Conservation (phyloP, 2,329 filamentous ascomycete genomes). For the Nigrospora osmanthi region DNA sequence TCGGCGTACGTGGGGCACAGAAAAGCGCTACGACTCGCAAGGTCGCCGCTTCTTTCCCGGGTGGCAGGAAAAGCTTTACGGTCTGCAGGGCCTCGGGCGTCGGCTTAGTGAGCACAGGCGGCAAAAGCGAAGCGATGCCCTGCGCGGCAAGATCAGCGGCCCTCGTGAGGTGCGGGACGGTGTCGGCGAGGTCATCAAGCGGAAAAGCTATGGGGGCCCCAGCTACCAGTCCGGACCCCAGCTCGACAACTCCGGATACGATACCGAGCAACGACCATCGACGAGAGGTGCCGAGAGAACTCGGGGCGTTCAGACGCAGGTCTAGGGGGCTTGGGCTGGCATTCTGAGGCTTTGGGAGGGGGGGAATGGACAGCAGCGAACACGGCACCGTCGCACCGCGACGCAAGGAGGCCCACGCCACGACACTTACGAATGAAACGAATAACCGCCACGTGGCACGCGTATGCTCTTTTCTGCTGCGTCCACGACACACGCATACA, state of each 20-base stretch:
- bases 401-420: no score
- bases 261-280: neutral
- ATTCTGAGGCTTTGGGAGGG: neutral
- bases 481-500: conserved; percentile 1
- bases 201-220: conserved; percentile 29
- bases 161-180: conserved; percentile 51
- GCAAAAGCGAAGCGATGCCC: conserved; percentile 49
- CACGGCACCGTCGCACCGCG: no score
- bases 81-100: conserved; percentile 43
- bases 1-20: conserved; percentile 17
- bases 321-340: conserved; percentile 2
- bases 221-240: conserved; percentile 15
- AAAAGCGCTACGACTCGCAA: conserved; percentile 21
- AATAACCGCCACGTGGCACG: no score
- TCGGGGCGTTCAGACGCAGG: conserved; percentile 3
- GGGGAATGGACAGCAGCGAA: neutral
- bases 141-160: conserved; percentile 52
- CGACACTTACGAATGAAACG: conserved; percentile 1
- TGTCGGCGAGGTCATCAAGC: conserved; percentile 47
- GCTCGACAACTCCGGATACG: neutral
- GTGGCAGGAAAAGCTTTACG: conserved; percentile 37
- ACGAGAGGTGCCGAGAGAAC: conserved; percentile 1
- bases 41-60: conserved; percentile 22
- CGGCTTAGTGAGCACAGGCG: conserved; percentile 50
- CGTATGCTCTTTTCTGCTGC: no score